phyloP scores from a whole-genome alignment of 208 protist genomes.

The Wallacemonas sp. region DNA sequence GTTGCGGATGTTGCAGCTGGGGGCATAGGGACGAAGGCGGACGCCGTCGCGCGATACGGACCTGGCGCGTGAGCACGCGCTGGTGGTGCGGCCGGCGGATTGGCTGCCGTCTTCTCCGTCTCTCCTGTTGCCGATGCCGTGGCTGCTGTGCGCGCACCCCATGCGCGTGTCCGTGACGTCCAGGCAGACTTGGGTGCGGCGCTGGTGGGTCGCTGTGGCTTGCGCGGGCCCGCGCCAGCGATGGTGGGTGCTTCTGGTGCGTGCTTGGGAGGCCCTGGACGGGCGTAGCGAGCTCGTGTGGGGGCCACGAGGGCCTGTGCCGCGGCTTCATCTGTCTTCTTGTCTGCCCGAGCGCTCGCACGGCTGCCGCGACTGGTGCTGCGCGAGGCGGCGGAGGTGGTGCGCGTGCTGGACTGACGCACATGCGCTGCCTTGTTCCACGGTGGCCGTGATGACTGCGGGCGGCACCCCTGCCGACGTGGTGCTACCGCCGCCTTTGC shows the following conservation, averaged over 20 bases:
- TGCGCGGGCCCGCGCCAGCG: not conserved
- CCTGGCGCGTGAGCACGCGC: not conserved
- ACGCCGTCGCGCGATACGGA: not conserved
- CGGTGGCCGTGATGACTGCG: not conserved
- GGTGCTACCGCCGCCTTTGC: too few relatives aligned
- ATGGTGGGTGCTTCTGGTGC: not conserved
- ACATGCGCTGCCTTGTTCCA: too few relatives aligned
- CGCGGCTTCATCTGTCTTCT: not conserved
- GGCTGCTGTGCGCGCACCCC: not conserved
- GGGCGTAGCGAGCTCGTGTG: conserved; percentile 5
- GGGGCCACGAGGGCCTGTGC: not conserved
- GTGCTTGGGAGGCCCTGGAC: not conserved
- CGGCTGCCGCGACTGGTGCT: not conserved
- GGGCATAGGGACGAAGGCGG: not conserved
- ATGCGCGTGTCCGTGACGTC: too few relatives aligned
- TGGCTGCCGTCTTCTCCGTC: too few relatives aligned
- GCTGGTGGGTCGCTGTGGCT: not conserved
- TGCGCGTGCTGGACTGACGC: too few relatives aligned
- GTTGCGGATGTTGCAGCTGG: not conserved
- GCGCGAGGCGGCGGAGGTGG: not conserved
- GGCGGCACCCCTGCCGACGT: too few relatives aligned
- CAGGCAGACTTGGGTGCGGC: not conserved
- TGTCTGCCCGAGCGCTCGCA: not conserved
- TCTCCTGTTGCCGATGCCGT: too few relatives aligned
- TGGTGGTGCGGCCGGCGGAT: too few relatives aligned